Conservation (phyloP, 2,329 filamentous ascomycete species). For the Ophioceras dolichostomum region DNA sequence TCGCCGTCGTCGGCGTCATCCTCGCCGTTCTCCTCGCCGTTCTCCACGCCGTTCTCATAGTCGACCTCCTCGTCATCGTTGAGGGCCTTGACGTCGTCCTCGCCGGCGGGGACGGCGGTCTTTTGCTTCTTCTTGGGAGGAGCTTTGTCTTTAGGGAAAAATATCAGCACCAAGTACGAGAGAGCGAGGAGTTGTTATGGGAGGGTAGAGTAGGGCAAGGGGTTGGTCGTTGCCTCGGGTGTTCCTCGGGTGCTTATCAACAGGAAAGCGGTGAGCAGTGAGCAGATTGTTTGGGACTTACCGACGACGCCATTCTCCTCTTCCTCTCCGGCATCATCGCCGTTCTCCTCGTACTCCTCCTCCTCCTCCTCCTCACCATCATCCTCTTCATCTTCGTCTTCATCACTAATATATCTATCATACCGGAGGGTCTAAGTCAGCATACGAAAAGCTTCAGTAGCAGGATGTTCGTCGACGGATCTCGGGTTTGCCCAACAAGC, state of each 20-base stretch:
- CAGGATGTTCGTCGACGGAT: no score
- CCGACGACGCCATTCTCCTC: slow-evolving; percentile 21
- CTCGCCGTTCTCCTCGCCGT: slow-evolving; percentile 17
- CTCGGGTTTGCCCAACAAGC: no score
- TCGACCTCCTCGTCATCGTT: slow-evolving; percentile 12
- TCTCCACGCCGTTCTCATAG: slow-evolving; percentile 15
- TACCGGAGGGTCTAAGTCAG: background rate
- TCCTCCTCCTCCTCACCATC: slow-evolving; percentile 24
- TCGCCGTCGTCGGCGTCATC: slow-evolving; percentile 18
- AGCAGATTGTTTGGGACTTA: slow-evolving; percentile 14
- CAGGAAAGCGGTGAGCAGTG: background rate
- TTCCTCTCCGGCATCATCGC: slow-evolving; percentile 24
- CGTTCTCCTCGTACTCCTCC: slow-evolving; percentile 24
- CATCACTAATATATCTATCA: slow-evolving; percentile 12
- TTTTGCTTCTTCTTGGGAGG: slow-evolving; percentile 41
- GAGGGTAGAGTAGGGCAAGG: background rate
- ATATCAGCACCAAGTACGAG: no score
- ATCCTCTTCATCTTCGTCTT: slow-evolving; percentile 14
- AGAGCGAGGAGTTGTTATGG: background rate
- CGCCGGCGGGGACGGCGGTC: slow-evolving; percentile 21
- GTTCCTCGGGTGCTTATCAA: background rate
- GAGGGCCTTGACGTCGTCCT: slow-evolving; percentile 17
- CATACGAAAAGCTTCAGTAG: background rate
- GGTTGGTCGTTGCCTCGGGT: background rate
- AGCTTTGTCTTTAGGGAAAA: slow-evolving; percentile 19